A percentile compares a stretch with the other conserved stretches of the same genome.
phyloP scores from a whole-genome alignment of 2,329 filamentous ascomycete genomes.

The Penicillium sp. region DNA sequence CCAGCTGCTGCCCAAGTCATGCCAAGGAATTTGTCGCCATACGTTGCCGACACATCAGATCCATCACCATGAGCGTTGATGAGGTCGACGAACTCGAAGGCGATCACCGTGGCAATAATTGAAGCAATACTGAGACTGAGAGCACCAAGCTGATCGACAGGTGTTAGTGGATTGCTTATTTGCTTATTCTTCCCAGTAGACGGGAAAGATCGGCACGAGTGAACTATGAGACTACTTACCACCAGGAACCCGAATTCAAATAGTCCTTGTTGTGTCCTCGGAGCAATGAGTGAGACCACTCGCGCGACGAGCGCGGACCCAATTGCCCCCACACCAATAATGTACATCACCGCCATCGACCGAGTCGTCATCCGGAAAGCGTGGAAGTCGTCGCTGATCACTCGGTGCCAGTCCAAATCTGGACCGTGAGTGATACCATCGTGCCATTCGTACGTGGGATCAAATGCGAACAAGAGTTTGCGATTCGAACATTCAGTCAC shows the following conservation, averaged over 20 bases:
- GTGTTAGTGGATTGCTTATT: slow-evolving; percentile 2
- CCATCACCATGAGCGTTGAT: slow-evolving; percentile 59
- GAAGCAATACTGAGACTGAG: slow-evolving; percentile 70
- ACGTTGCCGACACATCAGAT: slow-evolving; percentile 54
- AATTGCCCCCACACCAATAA: slow-evolving; percentile 59
- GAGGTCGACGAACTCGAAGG: slow-evolving; percentile 56
- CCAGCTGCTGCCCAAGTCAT: slow-evolving; percentile 63
- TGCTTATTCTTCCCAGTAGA: slow-evolving; percentile 1
- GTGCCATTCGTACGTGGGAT: slow-evolving; percentile 57
- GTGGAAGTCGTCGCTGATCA: slow-evolving; percentile 58
- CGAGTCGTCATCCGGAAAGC: slow-evolving; percentile 55
- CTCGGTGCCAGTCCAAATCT: slow-evolving; percentile 60
- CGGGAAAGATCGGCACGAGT: slow-evolving; percentile 3
- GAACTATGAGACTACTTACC: slow-evolving; percentile 32
- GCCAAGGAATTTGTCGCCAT: slow-evolving; percentile 59
- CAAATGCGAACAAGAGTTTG: slow-evolving; percentile 61
- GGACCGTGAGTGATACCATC: slow-evolving; percentile 52
- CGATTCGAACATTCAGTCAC: slow-evolving; percentile 59
- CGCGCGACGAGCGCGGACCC: slow-evolving; percentile 55
- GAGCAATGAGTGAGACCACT: slow-evolving; percentile 49
- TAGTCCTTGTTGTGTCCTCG: slow-evolving; percentile 52
- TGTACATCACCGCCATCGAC: slow-evolving; percentile 63
- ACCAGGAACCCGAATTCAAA: slow-evolving; percentile 55
- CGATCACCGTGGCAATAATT: slow-evolving; percentile 70
- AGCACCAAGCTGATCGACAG: slow-evolving; percentile 51